Evolutionary conservation across 805 yeast genomes (phyloP).

Genomic region (Komagataella kurtzmanii): DNA sequence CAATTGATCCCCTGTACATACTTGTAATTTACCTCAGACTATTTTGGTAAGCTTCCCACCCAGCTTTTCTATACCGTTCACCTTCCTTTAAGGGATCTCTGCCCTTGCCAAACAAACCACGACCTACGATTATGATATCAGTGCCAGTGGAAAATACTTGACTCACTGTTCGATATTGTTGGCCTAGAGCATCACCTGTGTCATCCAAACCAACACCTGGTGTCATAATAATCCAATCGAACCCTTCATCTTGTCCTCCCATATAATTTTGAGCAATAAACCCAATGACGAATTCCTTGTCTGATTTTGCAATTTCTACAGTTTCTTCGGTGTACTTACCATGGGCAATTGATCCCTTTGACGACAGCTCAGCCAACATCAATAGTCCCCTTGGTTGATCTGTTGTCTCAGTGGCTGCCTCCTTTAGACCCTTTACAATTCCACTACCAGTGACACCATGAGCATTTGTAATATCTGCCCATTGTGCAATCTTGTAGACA

Average conservation of each 20-base stretch:
- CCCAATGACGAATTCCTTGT: slow-evolving; percentile 86
- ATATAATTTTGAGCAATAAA: slow-evolving; percentile 88
- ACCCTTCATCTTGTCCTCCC: slow-evolving; percentile 74
- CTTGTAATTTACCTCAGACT: slow-evolving; percentile 10
- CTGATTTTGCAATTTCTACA: slow-evolving; percentile 73
- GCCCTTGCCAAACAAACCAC: slow-evolving; percentile 91
- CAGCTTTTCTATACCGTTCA: slow-evolving; percentile 79
- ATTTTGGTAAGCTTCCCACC: slow-evolving; percentile 80
- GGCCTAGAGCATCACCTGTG: slow-evolving; percentile 91
- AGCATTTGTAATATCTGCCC: slow-evolving; percentile 97
- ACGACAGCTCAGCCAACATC: slow-evolving; percentile 92
- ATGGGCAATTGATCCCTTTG: slow-evolving; percentile 85
- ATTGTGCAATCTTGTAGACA: slow-evolving; percentile 72
- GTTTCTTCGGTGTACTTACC: slow-evolving; percentile 86
- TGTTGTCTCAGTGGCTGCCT: slow-evolving; percentile 45
- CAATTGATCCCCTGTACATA: background rate
- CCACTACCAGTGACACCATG: slow-evolving; percentile 97
- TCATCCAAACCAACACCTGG: slow-evolving; percentile 98
- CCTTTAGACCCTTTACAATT: slow-evolving; percentile 72
- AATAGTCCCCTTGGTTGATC: slow-evolving; percentile 76
- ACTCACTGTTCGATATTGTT: slow-evolving; percentile 87
- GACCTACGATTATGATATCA: slow-evolving; percentile 94
- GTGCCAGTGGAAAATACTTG: slow-evolving; percentile 79
- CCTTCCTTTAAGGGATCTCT: slow-evolving; percentile 86
- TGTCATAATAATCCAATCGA: slow-evolving; percentile 93